Evolutionary conservation across 306 rosid genomes (phyloP), one percentile per base, ranked within the genome.

Genomic region (Inga laurina): DNA sequence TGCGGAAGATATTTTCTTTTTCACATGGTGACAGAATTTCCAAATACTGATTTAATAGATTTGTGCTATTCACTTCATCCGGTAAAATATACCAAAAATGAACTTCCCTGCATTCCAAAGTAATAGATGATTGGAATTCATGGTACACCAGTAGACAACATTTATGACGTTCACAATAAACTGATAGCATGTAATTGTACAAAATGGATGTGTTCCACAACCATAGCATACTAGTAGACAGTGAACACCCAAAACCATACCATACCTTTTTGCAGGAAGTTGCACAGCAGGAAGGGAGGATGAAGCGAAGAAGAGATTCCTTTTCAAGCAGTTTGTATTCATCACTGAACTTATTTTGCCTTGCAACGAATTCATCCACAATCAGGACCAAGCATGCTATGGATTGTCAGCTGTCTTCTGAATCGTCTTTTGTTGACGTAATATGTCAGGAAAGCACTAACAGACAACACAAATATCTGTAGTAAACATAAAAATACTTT

Each of bases 21-120:
- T 93, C 99, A 79, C 90, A 84, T 8, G 94, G 92, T 43, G 99
- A 87, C 76, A 96, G 79, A 75, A 96, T 83, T 82, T 91, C 94
- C 45, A 82, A 52, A 83, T 90, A 96, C 62, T 35, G 82, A 83
- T 89, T 91, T 90, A 92, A 75, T 62, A 93, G 90, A 66, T 75
- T 76, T 75, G 75, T 54, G 75, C 86, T 81, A 85, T 86, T 90
- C 27, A 96, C 90, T 82, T 93, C 97, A 59, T 91, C 83, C 52
- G 98, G 97, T 67, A 91, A 67, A 68, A 90, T 83, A 85, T 92
- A 92, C 98, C 99, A 96, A 65, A 96, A 84, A 87, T 93, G 98
- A 61, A 91, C 89, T 87, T 96, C 97, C 93, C 93, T 93, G 45
- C 82, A 85, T 74, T 78, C 72, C 84, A 87, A 35, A 70, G 80